Evolutionary conservation across 768 basidiomycete species (phyloP).

Genomic region (Psilocybe subaeruginosa): DNA sequence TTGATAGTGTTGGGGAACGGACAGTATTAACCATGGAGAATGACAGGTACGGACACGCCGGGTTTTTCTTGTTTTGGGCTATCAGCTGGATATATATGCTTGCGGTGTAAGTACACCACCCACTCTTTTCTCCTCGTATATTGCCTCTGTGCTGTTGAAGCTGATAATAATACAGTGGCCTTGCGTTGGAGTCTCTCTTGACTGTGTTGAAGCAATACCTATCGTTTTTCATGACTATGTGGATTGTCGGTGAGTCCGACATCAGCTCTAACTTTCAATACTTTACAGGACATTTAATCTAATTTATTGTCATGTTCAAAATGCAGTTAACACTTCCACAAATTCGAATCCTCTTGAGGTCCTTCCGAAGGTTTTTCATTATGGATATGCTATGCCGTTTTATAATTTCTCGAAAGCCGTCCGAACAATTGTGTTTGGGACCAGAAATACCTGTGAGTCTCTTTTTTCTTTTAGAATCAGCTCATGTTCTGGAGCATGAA

Average conservation of each 20-base stretch:
- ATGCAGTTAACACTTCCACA: not conserved
- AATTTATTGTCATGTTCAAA: too few relatives aligned
- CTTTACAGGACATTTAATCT: too few relatives aligned
- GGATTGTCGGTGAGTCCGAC: slow-evolving; percentile 57
- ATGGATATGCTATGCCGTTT: slow-evolving; percentile 67
- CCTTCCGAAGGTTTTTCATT: slow-evolving; percentile 55
- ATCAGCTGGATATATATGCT: slow-evolving; percentile 66
- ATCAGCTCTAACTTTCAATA: too few relatives aligned
- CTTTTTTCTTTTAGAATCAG: not conserved
- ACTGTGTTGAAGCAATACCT: slow-evolving; percentile 60
- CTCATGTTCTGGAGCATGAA: too few relatives aligned
- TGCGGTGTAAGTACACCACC: slow-evolving; percentile 41
- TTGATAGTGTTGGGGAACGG: too few relatives aligned
- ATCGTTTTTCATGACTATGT: slow-evolving; percentile 64
- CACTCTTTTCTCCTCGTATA: too few relatives aligned
- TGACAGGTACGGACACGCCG: slow-evolving; percentile 47
- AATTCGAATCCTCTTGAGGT: slow-evolving; percentile 43
- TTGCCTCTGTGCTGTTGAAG: slow-evolving; percentile 15
- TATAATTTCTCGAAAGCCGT: slow-evolving; percentile 62
- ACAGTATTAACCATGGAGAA: too few relatives aligned
- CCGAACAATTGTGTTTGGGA: slow-evolving; percentile 61
- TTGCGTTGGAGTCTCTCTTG: slow-evolving; percentile 62
- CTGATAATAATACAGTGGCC: slow-evolving; percentile 42
- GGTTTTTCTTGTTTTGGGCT: slow-evolving; percentile 76
- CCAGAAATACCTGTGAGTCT: slow-evolving; percentile 54